A percentile compares a stretch with the other conserved stretches of the same genome.
Conservation (phyloP, 345 rosid genomes). For the Salix dunnii region DNA sequence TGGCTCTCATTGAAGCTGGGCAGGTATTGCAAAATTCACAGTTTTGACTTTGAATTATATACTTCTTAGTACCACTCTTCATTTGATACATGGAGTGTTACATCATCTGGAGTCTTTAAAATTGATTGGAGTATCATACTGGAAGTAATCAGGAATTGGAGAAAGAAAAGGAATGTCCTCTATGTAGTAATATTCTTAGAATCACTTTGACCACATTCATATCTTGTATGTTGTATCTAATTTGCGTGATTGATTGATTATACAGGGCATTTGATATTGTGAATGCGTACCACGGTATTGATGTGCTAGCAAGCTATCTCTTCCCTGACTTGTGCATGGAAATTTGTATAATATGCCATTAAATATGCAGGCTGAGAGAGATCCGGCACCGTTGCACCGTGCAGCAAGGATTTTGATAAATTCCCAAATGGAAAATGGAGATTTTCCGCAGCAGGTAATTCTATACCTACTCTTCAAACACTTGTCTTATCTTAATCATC, state of each 20-base stretch:
- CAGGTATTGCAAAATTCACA: conserved; percentile 38
- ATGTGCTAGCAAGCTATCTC: neutral
- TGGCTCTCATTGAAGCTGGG: conserved; percentile 61
- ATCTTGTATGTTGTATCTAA: neutral
- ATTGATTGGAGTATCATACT: neutral
- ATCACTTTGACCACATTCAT: neutral
- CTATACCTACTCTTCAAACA: neutral
- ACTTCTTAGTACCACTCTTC: too few relatives aligned
- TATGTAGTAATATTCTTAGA: neutral
- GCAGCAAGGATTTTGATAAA: conserved; percentile 48
- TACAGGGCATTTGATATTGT: neutral
- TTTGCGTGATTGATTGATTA: neutral
- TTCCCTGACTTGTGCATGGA: neutral
- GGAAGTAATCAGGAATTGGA: neutral
- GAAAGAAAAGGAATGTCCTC: neutral
- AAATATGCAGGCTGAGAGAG: conserved; percentile 42
- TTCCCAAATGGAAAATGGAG: conserved; percentile 62
- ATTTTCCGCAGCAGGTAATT: conserved; percentile 64
- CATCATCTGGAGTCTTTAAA: neutral
- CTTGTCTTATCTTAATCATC: neutral
- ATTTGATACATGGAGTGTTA: neutral
- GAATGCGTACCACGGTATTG: too few relatives aligned
- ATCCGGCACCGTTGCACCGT: conserved; percentile 48
- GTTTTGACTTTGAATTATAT: neutral
- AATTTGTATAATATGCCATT: neutral